Evolutionary conservation across 2,329 filamentous ascomycete genomes (phyloP).

Genomic region (Alternaria dauci): DNA sequence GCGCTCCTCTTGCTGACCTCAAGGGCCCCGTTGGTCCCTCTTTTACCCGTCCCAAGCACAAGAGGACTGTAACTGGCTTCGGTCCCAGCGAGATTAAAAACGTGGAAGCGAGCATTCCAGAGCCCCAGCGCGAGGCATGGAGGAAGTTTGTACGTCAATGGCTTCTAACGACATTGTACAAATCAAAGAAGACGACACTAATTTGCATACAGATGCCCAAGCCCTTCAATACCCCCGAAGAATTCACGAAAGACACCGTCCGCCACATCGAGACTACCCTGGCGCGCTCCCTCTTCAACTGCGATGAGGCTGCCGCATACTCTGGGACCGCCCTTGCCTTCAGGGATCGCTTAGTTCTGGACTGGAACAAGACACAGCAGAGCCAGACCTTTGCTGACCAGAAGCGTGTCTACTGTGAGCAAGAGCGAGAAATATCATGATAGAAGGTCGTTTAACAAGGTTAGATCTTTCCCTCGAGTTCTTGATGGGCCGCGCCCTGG

Average conservation of each 20-base stretch:
- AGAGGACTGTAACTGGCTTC: slow-evolving; percentile 94
- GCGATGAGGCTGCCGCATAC: slow-evolving; percentile 92
- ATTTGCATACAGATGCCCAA: slow-evolving; percentile 61
- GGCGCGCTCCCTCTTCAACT: slow-evolving; percentile 96
- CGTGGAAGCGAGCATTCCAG: slow-evolving; percentile 90
- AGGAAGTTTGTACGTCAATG: slow-evolving; percentile 63
- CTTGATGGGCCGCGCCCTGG: slow-evolving; percentile 92
- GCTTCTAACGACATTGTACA: neutral
- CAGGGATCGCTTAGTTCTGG: slow-evolving; percentile 88
- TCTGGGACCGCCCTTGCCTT: slow-evolving; percentile 90
- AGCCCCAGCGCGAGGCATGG: slow-evolving; percentile 83
- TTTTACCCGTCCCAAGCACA: slow-evolving; percentile 94
- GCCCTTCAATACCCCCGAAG: slow-evolving; percentile 79
- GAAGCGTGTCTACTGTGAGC: slow-evolving; percentile 89
- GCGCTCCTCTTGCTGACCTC: slow-evolving; percentile 85
- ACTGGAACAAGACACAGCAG: slow-evolving; percentile 99
- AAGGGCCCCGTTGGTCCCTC: slow-evolving; percentile 85
- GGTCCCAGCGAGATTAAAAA: slow-evolving; percentile 90
- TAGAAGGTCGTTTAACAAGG: slow-evolving; percentile 19
- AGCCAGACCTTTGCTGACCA: slow-evolving; percentile 87
- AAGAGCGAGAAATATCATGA: neutral
- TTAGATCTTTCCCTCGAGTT: slow-evolving; percentile 92
- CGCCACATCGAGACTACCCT: slow-evolving; percentile 96
- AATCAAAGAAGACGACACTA: slow-evolving; percentile 13
- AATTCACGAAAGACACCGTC: slow-evolving; percentile 85